These are phyloP conservation scores for Trametes hirsuta DNA, from an alignment of 1,284 basidiomycete genomes.

Conservation along the genomic window DNA sequence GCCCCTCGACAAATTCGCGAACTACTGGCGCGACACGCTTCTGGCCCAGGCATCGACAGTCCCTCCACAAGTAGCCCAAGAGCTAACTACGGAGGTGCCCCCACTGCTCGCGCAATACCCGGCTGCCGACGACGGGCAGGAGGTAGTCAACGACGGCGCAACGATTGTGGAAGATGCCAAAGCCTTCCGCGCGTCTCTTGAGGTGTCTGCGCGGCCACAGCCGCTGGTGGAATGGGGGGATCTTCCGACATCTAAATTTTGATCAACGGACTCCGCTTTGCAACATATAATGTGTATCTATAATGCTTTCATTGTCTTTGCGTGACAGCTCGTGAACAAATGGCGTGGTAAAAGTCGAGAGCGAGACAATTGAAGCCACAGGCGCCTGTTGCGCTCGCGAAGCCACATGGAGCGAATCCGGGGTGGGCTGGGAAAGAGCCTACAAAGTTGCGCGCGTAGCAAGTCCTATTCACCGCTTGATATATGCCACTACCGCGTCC, in stretches of 20 bases:
- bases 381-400: not conserved
- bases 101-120: conserved; percentile 58
- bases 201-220: conserved; percentile 52
- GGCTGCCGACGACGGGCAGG: conserved; percentile 50
- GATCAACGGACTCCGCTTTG: conserved; percentile 21
- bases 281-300: conserved; percentile 12
- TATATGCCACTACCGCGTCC: conserved; percentile 22
- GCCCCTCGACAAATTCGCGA: conserved; percentile 49
- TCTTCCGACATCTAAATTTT: conserved; percentile 55
- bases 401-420: not conserved
- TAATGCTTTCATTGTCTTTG: conserved; percentile 7
- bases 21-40: conserved; percentile 61
- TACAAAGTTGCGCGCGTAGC: conserved; percentile 1
- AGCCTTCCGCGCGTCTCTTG: conserved; percentile 69
- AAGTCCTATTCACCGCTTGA: conserved; percentile 6
- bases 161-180: conserved; percentile 72
- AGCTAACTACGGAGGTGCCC: conserved; percentile 56
- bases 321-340: not conserved
- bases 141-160: conserved; percentile 52
- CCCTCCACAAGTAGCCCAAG: conserved; percentile 46
- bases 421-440: conserved; percentile 18
- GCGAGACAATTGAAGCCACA: not conserved
- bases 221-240: conserved; percentile 73
- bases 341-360: not conserved
- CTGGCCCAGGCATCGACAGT: conserved; percentile 38